Evolutionary conservation across 139 green algal species (phyloP), one percentile per base, ranked within the genome.

Genomic region (Micractinium conductrix): DNA sequence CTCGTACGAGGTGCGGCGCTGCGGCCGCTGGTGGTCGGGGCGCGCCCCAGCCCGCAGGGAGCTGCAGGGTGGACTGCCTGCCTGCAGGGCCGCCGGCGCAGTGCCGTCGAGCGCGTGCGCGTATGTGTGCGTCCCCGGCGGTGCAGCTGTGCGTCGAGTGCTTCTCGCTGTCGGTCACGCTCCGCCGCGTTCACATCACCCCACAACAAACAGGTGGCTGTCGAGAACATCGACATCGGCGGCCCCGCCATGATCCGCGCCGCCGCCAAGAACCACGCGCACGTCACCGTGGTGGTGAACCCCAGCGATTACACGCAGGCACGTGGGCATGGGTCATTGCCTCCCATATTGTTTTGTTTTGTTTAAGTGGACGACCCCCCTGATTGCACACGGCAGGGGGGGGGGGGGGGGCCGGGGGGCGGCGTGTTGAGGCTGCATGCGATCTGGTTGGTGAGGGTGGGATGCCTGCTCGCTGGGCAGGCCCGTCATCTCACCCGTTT

Each of bases 171-270:
- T n/a, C n/a, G n/a, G n/a, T n/a, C n/a, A n/a, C n/a, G n/a, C n/a
- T n/a, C n/a, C n/a, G n/a, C n/a, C n/a, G n/a, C n/a, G n/a, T n/a
- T n/a, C n/a, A n/a, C n/a, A n/a, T n/a, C n/a, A n/a, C 53, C 8
- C 53, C 26, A 30, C 53, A 14, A 21, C 38, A 4, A 19, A 44
- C 63, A 87, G 85, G 87, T 78, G 28, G 94, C 92, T 10, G 92
- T 99, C 21, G 97, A 99, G 92, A 99, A 99, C 90, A 99, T 99
- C 60, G 97, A 99, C 92, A 99, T 99, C 68, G 97, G 97, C 37
- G 97, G 97, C 3, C 97, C 97, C 16, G 93, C 95, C 58, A 99
- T 99, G 97, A 98, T 99, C 80, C 94, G 97, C 4, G 95, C 94
- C 26, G 96, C 96, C 63, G 96, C 96, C 40, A 98, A 98, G 90